phyloP scores from a whole-genome alignment of 345 rosid species.

The Salix arbutifolia region DNA sequence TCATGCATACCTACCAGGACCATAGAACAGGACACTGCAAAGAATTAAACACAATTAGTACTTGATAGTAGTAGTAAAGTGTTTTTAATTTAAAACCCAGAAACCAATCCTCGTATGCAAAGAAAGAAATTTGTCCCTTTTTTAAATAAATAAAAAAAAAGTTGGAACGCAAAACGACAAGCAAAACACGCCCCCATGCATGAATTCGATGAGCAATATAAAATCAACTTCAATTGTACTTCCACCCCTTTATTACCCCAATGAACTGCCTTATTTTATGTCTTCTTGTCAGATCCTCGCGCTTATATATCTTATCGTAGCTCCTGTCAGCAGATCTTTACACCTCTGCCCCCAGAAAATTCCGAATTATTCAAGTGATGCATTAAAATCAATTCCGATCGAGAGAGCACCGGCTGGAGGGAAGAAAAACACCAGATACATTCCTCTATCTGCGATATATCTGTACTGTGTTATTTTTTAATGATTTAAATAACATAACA shows the following conservation, averaged over 20 bases:
- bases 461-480: too few species aligned
- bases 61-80: background rate
- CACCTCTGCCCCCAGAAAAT: background rate
- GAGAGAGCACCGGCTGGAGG: too few species aligned
- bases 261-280: background rate
- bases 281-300: background rate
- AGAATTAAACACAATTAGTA: background rate
- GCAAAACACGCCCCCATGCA: background rate
- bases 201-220: background rate
- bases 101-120: background rate
- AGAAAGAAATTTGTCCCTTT: background rate
- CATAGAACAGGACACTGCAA: background rate
- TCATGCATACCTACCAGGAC: background rate
- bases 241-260: conserved; percentile 3
- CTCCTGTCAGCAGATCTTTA: background rate
- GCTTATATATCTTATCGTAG: background rate
- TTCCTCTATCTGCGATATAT: too few species aligned
- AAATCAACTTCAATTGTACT: conserved; percentile 30
- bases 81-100: background rate
- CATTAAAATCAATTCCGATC: too few species aligned
- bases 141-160: too few species aligned
- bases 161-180: background rate
- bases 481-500: too few species aligned
- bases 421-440: too few species aligned
- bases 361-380: too few species aligned